These are phyloP conservation scores for Allium cepa DNA, from an alignment of 106 monocot species.

Conservation along the genomic window DNA sequence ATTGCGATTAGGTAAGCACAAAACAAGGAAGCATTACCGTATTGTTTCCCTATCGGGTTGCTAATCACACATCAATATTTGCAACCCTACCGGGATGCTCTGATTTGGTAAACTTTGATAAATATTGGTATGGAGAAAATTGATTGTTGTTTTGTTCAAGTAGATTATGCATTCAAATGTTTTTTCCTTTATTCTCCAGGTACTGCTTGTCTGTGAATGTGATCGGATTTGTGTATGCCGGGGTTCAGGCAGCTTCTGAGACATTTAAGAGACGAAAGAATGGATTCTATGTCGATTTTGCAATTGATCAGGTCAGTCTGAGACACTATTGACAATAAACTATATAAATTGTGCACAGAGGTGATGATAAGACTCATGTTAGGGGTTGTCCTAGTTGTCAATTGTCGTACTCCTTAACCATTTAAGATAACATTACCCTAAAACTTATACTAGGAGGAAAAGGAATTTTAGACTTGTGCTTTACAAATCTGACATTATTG, in stretches of 20 bases:
- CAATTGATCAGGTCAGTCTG: slow-evolving; percentile 61
- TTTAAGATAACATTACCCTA: too few relatives aligned
- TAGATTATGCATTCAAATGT: not conserved
- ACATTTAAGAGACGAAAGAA: slow-evolving; percentile 15
- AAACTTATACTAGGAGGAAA: too few relatives aligned
- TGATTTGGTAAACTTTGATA: not conserved
- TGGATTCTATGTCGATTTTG: slow-evolving; percentile 41
- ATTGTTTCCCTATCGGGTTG: too few relatives aligned
- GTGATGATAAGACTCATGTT: not conserved
- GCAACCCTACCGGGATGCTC: too few relatives aligned
- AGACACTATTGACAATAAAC: not conserved
- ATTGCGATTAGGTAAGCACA: too few relatives aligned
- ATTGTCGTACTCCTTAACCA: too few relatives aligned
- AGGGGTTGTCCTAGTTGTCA: too few relatives aligned
- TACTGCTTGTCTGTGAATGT: slow-evolving; percentile 56
- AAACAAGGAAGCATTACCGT: too few relatives aligned
- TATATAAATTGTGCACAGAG: not conserved
- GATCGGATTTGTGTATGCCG: slow-evolving; percentile 61
- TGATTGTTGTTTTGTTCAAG: not conserved
- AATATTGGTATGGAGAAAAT: not conserved
- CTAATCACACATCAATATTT: too few relatives aligned
- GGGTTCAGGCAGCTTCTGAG: slow-evolving; percentile 37
- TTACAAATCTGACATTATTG: too few relatives aligned
- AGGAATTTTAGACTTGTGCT: too few relatives aligned
- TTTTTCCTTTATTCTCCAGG: slow-evolving; percentile 21